phyloP scores from a whole-genome alignment of 768 basidiomycete species.

The Butyriboletus loyo region DNA sequence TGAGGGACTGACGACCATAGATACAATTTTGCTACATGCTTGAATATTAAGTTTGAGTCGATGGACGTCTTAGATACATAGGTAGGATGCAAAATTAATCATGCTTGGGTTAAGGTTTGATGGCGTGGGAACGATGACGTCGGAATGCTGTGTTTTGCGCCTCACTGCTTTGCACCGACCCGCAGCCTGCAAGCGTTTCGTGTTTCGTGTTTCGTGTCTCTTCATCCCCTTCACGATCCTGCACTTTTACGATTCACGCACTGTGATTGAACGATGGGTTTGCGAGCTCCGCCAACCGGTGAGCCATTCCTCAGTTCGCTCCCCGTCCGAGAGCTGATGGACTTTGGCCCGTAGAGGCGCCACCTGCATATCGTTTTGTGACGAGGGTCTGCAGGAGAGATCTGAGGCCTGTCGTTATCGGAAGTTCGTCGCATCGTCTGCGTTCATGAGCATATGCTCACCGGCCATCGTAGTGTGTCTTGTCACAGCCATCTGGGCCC shows the following conservation, averaged over 20 bases:
- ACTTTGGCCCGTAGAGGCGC: slow-evolving; percentile 32
- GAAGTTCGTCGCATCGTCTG: slow-evolving; percentile 34
- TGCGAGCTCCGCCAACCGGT: slow-evolving; percentile 14
- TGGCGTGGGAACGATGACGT: slow-evolving; percentile 28
- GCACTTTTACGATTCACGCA: neutral
- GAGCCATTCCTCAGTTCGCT: neutral
- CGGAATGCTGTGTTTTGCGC: slow-evolving; percentile 1
- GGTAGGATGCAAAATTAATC: too few species aligned
- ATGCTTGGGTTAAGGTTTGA: slow-evolving; percentile 2
- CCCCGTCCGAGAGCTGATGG: neutral
- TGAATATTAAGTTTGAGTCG: too few species aligned
- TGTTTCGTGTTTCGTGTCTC: neutral
- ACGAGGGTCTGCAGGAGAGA: slow-evolving; percentile 53
- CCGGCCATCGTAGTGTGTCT: slow-evolving; percentile 32
- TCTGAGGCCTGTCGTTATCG: slow-evolving; percentile 58
- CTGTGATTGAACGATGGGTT: slow-evolving; percentile 11
- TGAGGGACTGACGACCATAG: slow-evolving; percentile 1
- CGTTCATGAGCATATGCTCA: neutral
- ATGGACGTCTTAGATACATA: too few species aligned
- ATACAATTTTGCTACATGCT: neutral
- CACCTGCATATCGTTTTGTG: slow-evolving; percentile 59
- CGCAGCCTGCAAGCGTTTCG: neutral
- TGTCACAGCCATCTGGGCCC: slow-evolving; percentile 54
- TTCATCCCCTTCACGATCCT: neutral
- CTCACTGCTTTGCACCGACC: neutral